A percentile compares a stretch with the other conserved stretches of the same genome.
These are phyloP conservation scores for Chlorella sp. DNA, from an alignment of 139 green algal species.

Conservation along the genomic window DNA sequence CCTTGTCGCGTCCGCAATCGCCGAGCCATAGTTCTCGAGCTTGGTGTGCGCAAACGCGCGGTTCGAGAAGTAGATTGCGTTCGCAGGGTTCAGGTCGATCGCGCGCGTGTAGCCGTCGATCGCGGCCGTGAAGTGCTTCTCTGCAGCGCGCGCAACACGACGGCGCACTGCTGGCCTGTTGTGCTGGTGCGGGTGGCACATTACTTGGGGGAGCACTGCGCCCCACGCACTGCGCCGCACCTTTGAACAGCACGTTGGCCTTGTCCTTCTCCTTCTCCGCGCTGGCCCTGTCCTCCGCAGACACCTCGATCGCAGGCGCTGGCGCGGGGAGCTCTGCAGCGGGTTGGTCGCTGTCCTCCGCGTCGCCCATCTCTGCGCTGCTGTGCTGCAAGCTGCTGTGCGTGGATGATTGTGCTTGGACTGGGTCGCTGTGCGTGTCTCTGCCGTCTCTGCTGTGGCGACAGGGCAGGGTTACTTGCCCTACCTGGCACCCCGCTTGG, in stretches of 20 bases:
- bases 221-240: not conserved
- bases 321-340: too few species aligned
- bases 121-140: conserved; percentile 74
- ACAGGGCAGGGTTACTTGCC: too few species aligned
- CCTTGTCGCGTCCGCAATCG: conserved; percentile 80
- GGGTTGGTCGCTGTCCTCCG: too few species aligned
- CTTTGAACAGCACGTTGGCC: not conserved
- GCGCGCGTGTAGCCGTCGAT: conserved; percentile 80
- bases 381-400: too few species aligned
- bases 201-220: not conserved
- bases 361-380: too few species aligned
- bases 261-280: not conserved
- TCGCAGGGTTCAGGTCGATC: conserved; percentile 65
- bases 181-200: not conserved
- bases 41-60: conserved; percentile 78
- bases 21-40: conserved; percentile 87
- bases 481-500: too few species aligned
- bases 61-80: conserved; percentile 82
- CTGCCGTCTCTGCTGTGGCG: too few species aligned
- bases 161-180: not conserved
- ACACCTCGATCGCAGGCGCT: too few species aligned
- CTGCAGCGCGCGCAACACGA: conserved; percentile 13
- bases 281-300: not conserved
- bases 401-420: too few species aligned
- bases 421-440: too few species aligned